Conservation (phyloP, 2,329 filamentous ascomycete genomes). For the Ophiostoma angusticollis region DNA sequence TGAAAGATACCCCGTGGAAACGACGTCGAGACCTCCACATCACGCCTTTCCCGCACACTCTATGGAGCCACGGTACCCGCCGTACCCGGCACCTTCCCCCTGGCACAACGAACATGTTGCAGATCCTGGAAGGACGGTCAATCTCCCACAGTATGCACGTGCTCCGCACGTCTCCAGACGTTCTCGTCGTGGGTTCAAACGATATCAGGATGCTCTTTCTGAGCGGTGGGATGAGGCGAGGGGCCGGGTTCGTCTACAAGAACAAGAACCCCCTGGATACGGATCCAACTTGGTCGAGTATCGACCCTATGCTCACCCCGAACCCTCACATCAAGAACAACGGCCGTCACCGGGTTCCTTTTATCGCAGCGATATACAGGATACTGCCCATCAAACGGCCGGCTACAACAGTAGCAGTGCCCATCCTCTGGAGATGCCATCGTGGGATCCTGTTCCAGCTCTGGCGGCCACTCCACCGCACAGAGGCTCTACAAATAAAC, state of each 20-base stretch:
- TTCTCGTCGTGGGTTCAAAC: slow-evolving; percentile 28
- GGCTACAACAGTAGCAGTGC: neutral
- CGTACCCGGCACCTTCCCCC: too few relatives aligned
- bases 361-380: neutral
- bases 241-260: slow-evolving; percentile 15
- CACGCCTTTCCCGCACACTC: too few relatives aligned
- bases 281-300: neutral
- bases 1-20: too few relatives aligned
- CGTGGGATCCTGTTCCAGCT: neutral
- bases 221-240: slow-evolving; percentile 22
- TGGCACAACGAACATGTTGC: neutral
- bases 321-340: neutral
- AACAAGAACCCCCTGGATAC: neutral
- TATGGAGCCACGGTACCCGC: too few relatives aligned
- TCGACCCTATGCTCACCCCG: neutral
- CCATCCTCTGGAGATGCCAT: neutral
- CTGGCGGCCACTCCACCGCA: neutral
- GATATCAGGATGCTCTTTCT: slow-evolving; percentile 27
- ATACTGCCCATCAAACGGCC: neutral
- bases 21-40: too few relatives aligned
- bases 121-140: neutral
- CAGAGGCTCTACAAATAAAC: neutral
- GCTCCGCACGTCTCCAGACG: neutral
- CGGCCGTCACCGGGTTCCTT: neutral
- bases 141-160: neutral